Evolutionary conservation across 2,329 filamentous ascomycete species (phyloP).

Genomic region (Lojkania enalia): DNA sequence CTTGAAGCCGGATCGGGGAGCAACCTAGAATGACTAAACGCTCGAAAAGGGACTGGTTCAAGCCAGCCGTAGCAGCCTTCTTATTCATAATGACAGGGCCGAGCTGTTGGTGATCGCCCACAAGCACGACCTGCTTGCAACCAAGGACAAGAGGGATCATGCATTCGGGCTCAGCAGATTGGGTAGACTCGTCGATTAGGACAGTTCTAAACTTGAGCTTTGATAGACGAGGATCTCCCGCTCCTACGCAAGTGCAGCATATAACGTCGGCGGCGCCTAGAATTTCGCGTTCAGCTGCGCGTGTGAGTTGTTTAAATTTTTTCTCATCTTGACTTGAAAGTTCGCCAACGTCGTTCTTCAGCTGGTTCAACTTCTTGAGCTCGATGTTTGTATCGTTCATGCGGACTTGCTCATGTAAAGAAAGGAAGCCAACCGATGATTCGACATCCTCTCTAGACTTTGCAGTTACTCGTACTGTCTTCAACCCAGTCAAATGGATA

Average conservation of each 20-base stretch:
- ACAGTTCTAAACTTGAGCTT: constrained; percentile 99
- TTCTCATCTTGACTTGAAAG: constrained; percentile 96
- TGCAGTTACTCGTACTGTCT: constrained; percentile 96
- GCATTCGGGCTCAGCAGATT: constrained; percentile 96
- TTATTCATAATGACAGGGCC: constrained; percentile 99
- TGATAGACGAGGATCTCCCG: constrained; percentile 88
- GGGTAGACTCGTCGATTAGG: constrained; percentile 95
- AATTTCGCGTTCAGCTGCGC: constrained; percentile 92
- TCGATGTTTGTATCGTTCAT: constrained; percentile 97
- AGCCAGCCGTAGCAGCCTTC: constrained; percentile 94
- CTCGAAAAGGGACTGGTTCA: constrained; percentile 98
- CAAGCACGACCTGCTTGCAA: constrained; percentile 98
- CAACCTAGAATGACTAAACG: constrained; percentile 90
- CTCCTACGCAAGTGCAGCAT: constrained; percentile 97
- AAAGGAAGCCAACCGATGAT: constrained; percentile 94
- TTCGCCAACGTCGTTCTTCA: constrained; percentile 90
- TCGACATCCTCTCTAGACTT: constrained; percentile 99
- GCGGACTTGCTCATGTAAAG: constrained; percentile 93
- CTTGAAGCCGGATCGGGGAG: constrained; percentile 88
- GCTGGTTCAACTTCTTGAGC: constrained; percentile 85
- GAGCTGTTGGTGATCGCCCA: constrained; percentile 96
- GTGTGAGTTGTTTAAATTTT: constrained; percentile 94
- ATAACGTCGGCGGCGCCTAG: constrained; percentile 95
- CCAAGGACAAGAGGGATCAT: constrained; percentile 97
- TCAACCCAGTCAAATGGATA: constrained; percentile 90